phyloP scores from a whole-genome alignment of 2,329 filamentous ascomycete species.

The Beauveria australis region DNA sequence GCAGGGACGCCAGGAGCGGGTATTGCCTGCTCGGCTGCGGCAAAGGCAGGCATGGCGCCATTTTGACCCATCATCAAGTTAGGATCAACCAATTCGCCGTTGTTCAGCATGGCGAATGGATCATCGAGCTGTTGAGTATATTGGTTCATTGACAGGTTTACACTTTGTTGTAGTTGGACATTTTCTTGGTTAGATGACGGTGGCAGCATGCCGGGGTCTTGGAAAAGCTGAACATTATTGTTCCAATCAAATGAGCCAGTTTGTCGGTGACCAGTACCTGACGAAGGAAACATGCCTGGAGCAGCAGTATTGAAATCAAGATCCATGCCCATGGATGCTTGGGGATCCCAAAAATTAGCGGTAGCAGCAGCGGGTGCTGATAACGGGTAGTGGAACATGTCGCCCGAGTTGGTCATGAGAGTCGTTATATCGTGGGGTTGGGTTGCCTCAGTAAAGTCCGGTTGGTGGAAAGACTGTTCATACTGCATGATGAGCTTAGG shows the following conservation, averaged over 20 bases:
- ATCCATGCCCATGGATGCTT: slow-evolving; percentile 48
- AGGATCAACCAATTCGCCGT: slow-evolving; percentile 47
- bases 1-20: slow-evolving; percentile 3
- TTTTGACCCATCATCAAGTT: slow-evolving; percentile 49
- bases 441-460: slow-evolving; percentile 41
- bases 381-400: slow-evolving; percentile 53
- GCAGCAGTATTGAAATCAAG: slow-evolving; percentile 45
- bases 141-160: not conserved
- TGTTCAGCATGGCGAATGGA: slow-evolving; percentile 40
- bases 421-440: slow-evolving; percentile 41
- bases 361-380: slow-evolving; percentile 46
- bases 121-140: slow-evolving; percentile 40
- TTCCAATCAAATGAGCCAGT: slow-evolving; percentile 51
- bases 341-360: slow-evolving; percentile 50
- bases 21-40: slow-evolving; percentile 22
- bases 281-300: slow-evolving; percentile 33
- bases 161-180: slow-evolving; percentile 19
- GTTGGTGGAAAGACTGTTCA: slow-evolving; percentile 45
- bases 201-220: slow-evolving; percentile 31
- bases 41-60: slow-evolving; percentile 35
- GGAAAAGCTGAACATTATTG: slow-evolving; percentile 46
- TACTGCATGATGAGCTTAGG: slow-evolving; percentile 50
- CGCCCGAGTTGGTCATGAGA: slow-evolving; percentile 39
- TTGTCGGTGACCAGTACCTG: slow-evolving; percentile 31
- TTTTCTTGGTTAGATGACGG: slow-evolving; percentile 28